These are phyloP conservation scores for Citrullus mucosospermus DNA, from an alignment of 306 rosid genomes.

Conservation along the genomic window DNA sequence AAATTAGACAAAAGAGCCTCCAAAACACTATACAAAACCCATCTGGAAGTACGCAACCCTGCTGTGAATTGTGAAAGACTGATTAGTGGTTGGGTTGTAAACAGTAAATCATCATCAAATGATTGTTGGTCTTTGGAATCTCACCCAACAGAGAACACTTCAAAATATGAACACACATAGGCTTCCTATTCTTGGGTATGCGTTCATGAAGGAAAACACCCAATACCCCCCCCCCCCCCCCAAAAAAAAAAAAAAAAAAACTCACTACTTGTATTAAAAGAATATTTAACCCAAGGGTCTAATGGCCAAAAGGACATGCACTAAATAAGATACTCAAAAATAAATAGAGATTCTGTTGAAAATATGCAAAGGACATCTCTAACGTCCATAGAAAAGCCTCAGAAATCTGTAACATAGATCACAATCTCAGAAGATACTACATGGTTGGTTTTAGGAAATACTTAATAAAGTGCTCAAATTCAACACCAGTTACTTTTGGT, in stretches of 20 bases:
- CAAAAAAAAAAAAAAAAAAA: no score
- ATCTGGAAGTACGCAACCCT: no score
- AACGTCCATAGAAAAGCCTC: neutral
- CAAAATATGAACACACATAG: neutral
- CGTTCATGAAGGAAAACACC: no score
- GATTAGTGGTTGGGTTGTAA: no score
- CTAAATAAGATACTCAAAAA: neutral
- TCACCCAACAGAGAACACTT: neutral
- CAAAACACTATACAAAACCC: neutral
- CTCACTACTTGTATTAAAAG: neutral
- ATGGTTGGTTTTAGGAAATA: neutral
- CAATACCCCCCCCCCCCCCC: neutral
- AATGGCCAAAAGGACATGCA: neutral
- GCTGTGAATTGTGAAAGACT: neutral
- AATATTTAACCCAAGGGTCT: neutral
- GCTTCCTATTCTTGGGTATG: neutral
- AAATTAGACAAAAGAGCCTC: neutral
- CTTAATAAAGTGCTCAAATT: neutral
- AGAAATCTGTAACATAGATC: neutral
- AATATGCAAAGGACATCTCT: neutral
- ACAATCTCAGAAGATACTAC: neutral
- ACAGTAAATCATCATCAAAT: neutral
- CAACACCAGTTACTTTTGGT: neutral
- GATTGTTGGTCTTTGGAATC: neutral
- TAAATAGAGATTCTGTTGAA: neutral